These are phyloP conservation scores for Penicillium paneum DNA, from an alignment of 2,329 filamentous ascomycete species.

Conservation along the genomic window DNA sequence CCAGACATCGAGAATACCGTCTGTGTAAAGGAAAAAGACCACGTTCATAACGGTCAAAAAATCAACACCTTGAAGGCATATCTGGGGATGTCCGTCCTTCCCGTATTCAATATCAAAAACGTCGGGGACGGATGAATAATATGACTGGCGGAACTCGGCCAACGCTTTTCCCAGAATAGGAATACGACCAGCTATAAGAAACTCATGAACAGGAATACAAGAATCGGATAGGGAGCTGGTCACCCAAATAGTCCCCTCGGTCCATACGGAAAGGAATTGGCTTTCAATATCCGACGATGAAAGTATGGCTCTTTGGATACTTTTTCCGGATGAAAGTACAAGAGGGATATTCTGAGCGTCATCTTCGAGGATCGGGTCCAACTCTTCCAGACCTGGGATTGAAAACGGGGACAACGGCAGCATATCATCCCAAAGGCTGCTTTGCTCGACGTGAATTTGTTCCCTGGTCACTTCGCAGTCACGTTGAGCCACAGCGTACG, in stretches of 20 bases:
- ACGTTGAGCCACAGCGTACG: conserved; percentile 81
- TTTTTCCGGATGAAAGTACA: conserved; percentile 19
- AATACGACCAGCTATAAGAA: conserved; percentile 74
- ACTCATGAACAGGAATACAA: conserved; percentile 76
- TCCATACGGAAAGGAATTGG: conserved; percentile 30
- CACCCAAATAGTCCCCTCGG: conserved; percentile 39
- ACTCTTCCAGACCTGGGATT: conserved; percentile 50
- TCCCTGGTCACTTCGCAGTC: conserved; percentile 78
- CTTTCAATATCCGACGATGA: conserved; percentile 47
- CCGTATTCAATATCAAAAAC: conserved; percentile 56
- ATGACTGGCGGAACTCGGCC: conserved; percentile 54
- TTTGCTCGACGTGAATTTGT: conserved; percentile 64
- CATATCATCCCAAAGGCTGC: conserved; percentile 71
- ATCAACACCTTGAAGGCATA: conserved; percentile 70
- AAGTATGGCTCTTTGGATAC: conserved; percentile 43
- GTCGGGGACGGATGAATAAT: conserved; percentile 58
- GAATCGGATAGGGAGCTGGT: conserved; percentile 63
- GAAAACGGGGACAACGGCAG: conserved; percentile 66
- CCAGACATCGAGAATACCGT: conserved; percentile 80
- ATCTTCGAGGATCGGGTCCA: conserved; percentile 37
- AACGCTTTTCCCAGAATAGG: conserved; percentile 63
- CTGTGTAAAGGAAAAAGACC: conserved; percentile 75
- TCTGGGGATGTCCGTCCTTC: conserved; percentile 50
- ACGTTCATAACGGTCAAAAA: conserved; percentile 76
- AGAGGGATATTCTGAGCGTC: conserved; percentile 41